Evolutionary conservation across 257 asterid species (phyloP).

Genomic region (Capsicum baccatum): DNA sequence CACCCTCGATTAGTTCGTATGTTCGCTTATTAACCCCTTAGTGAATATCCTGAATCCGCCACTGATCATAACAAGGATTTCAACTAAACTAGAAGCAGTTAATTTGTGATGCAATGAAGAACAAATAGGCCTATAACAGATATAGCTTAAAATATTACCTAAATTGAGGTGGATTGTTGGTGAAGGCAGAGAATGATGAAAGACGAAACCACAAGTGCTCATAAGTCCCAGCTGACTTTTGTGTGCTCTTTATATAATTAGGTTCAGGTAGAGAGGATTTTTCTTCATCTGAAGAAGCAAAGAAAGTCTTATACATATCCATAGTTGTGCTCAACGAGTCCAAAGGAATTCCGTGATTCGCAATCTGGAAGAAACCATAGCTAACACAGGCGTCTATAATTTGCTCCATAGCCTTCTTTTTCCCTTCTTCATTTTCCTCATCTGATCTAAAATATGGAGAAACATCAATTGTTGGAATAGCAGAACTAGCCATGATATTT

Average conservation of each 20-base stretch:
- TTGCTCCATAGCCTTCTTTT: neutral
- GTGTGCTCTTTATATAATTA: constrained; percentile 52
- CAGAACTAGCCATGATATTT: neutral
- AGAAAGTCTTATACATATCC: constrained; percentile 45
- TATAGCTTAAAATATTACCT: neutral
- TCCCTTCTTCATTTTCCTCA: neutral
- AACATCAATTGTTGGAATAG: neutral
- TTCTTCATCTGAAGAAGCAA: constrained; percentile 44
- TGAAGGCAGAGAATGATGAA: constrained; percentile 35
- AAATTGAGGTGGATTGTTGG: constrained; percentile 40
- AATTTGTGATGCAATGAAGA: neutral
- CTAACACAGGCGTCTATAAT: constrained; percentile 41
- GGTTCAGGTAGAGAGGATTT: constrained; percentile 37
- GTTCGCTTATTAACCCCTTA: too few species aligned
- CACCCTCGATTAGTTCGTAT: too few species aligned
- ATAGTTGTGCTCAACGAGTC: constrained; percentile 39
- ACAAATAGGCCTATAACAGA: too few species aligned
- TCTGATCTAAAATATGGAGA: neutral
- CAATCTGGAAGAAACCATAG: constrained; percentile 52
- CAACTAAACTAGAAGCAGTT: neutral
- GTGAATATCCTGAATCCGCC: too few species aligned
- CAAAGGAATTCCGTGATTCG: constrained; percentile 51
- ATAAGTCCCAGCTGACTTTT: constrained; percentile 45
- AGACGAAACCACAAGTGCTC: constrained; percentile 53
- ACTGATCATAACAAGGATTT: neutral